Evolutionary conservation across 2,329 filamentous ascomycete species (phyloP).

Genomic region (Venturia aucupariae): DNA sequence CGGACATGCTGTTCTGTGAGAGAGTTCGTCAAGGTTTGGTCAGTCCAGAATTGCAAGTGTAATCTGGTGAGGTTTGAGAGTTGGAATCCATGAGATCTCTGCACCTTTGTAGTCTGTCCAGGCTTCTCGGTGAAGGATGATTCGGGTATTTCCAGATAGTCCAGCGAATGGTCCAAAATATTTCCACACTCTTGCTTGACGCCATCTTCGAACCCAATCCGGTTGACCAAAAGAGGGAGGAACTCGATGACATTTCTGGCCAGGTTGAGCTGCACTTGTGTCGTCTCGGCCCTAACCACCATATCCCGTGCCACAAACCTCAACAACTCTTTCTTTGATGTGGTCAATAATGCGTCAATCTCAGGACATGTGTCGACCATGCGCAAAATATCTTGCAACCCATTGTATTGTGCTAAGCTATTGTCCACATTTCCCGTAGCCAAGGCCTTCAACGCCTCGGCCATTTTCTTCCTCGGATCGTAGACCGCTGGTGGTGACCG

Average conservation of each 20-base stretch:
- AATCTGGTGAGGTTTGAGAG: not conserved
- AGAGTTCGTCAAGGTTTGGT: not conserved
- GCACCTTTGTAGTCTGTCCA: not conserved
- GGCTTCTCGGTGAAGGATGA: not conserved
- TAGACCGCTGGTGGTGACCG: not conserved
- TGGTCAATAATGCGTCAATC: not conserved
- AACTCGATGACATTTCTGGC: not conserved
- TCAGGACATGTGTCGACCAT: slow-evolving; percentile 3
- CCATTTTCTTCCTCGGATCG: not conserved
- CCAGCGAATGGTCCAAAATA: not conserved
- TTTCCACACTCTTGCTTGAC: not conserved
- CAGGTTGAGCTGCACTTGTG: slow-evolving; percentile 1
- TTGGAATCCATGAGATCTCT: not conserved
- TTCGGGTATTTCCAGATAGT: not conserved
- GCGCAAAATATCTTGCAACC: not conserved
- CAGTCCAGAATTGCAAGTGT: not conserved
- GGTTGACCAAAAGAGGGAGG: not conserved
- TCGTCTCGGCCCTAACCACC: not conserved
- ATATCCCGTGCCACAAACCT: slow-evolving; percentile 37
- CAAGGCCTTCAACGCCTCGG: not conserved
- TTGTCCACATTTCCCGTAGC: not conserved
- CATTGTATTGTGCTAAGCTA: not conserved
- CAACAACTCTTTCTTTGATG: slow-evolving; percentile 35
- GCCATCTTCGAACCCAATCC: not conserved
- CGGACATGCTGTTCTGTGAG: not conserved